These are phyloP conservation scores for Betula pendula DNA, from an alignment of 306 rosid species.

Conservation along the genomic window DNA sequence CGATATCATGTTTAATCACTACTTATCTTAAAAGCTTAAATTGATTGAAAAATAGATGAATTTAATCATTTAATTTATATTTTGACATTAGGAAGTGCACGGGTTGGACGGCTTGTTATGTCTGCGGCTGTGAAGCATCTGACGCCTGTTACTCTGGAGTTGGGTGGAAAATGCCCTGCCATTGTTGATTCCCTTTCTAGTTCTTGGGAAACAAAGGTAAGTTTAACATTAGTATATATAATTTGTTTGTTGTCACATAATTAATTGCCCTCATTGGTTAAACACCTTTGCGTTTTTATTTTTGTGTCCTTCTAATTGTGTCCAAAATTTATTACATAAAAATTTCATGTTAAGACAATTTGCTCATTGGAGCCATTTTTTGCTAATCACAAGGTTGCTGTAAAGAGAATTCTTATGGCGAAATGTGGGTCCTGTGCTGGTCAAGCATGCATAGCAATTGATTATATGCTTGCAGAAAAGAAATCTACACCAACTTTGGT, in stretches of 20 bases:
- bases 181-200: conserved; percentile 59
- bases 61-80: too few relatives aligned
- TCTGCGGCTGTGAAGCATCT: conserved; percentile 64
- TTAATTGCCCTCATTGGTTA: too few relatives aligned
- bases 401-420: conserved; percentile 49
- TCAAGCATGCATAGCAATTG: conserved; percentile 77
- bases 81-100: conserved; percentile 46
- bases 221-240: not conserved
- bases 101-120: conserved; percentile 61
- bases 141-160: conserved; percentile 71
- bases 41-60: too few relatives aligned
- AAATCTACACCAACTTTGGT: conserved; percentile 53
- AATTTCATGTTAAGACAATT: not conserved
- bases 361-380: conserved; percentile 4
- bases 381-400: conserved; percentile 50
- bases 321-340: not conserved
- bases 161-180: conserved; percentile 86
- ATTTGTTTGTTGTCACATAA: too few relatives aligned
- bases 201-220: conserved; percentile 59
- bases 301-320: too few relatives aligned
- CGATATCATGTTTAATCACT: too few relatives aligned
- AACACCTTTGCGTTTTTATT: not conserved
- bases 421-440: conserved; percentile 79
- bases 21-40: too few relatives aligned
- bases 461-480: conserved; percentile 62